Percentiles rank a stretch among this genome's conserved stretches.
Conservation (phyloP, 108 stramenopile genomes). For the Nitzschia sp. region DNA sequence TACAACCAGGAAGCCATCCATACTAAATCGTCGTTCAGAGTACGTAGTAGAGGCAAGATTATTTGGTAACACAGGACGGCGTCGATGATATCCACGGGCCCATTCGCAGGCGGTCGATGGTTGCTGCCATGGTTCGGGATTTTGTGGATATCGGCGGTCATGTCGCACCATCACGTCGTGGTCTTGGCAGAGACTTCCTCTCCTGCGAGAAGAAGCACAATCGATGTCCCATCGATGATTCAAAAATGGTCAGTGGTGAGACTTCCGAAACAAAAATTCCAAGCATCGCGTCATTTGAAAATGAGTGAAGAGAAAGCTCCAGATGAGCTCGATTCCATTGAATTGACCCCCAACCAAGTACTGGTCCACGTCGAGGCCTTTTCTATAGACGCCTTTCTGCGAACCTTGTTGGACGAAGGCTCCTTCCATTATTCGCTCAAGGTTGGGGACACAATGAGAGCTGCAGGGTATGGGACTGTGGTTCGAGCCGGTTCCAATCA, state of each 20-base stretch:
- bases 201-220: too few species aligned
- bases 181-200: too few species aligned
- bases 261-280: not conserved
- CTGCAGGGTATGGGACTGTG: constrained; percentile 43
- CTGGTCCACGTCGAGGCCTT: constrained; percentile 25
- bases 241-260: not conserved
- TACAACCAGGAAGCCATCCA: too few species aligned
- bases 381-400: constrained; percentile 45
- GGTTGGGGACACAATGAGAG: constrained; percentile 30
- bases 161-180: too few species aligned
- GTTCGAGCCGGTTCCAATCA: constrained; percentile 18
- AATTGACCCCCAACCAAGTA: constrained; percentile 15
- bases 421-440: constrained; percentile 40
- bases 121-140: too few species aligned
- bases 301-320: not conserved
- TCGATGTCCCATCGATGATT: not conserved
- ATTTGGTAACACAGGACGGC: too few species aligned
- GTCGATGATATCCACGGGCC: too few species aligned
- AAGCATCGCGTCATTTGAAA: not conserved
- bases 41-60: too few species aligned
- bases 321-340: not conserved
- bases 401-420: constrained; percentile 42
- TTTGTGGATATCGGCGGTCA: too few species aligned
- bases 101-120: too few species aligned
- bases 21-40: too few species aligned